Evolutionary conservation across 306 rosid species (phyloP).

Genomic region (Macrotyloma uniflorum): DNA sequence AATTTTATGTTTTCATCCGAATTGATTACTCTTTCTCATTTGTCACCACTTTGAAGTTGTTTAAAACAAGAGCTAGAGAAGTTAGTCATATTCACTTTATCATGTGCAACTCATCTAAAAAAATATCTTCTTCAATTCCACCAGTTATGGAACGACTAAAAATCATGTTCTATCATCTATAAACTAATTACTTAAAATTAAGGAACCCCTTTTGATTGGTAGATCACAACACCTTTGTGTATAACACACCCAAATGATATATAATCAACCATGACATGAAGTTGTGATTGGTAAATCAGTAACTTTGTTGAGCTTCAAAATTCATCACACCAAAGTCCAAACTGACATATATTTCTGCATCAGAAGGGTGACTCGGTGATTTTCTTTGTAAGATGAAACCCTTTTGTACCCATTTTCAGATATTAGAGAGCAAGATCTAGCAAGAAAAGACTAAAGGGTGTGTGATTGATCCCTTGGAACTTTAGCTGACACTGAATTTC

Average conservation of each 20-base stretch:
- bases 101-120: constrained; percentile 22
- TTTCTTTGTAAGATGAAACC: not conserved
- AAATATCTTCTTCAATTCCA: not conserved
- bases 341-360: constrained; percentile 1
- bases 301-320: not conserved
- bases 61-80: not conserved
- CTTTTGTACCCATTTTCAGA: not conserved
- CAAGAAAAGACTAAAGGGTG: constrained; percentile 18
- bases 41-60: constrained; percentile 10
- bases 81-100: not conserved
- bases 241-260: not conserved
- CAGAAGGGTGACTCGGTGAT: not conserved
- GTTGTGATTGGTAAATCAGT: not conserved
- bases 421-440: not conserved
- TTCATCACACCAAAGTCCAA: constrained; percentile 15
- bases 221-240: not conserved
- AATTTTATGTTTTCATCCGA: not conserved
- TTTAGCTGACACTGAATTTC: constrained; percentile 23
- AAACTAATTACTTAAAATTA: not conserved
- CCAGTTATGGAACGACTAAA: constrained; percentile 16
- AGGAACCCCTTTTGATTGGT: not conserved
- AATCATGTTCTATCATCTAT: not conserved
- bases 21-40: constrained; percentile 18
- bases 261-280: not conserved
- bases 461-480: constrained; percentile 22